A percentile compares a stretch with the other conserved stretches of the same genome.
phyloP scores from a whole-genome alignment of 1,284 basidiomycete species.

The Coniophora puteana region DNA sequence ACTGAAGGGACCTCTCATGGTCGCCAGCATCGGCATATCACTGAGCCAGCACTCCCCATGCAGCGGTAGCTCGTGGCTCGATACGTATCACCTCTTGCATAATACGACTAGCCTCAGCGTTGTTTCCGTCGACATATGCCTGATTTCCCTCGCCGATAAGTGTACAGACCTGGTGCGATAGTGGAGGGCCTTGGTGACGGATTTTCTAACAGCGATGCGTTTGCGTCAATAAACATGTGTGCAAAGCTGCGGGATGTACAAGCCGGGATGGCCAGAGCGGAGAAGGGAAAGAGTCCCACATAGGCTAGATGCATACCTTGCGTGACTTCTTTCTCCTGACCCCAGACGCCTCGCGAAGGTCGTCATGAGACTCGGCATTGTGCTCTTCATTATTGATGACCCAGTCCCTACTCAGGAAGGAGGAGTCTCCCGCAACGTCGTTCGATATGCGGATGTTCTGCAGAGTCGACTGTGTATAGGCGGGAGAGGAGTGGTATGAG shows the following conservation, averaged over 20 bases:
- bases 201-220: constrained; percentile 25
- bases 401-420: constrained; percentile 59
- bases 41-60: constrained; percentile 86
- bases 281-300: constrained; percentile 26
- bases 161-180: constrained; percentile 80
- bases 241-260: too few relatives aligned
- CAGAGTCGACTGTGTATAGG: constrained; percentile 48
- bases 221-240: background rate
- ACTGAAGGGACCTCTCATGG: constrained; percentile 71
- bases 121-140: constrained; percentile 74
- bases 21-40: constrained; percentile 74
- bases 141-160: constrained; percentile 87
- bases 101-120: constrained; percentile 68
- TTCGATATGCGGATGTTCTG: constrained; percentile 54
- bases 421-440: constrained; percentile 38
- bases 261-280: too few relatives aligned
- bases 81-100: constrained; percentile 94
- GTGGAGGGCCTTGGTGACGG: constrained; percentile 43
- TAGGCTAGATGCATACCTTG: constrained; percentile 32
- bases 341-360: constrained; percentile 66
- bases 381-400: constrained; percentile 64
- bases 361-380: constrained; percentile 65
- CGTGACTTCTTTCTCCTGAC: constrained; percentile 56
- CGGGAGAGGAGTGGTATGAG: background rate
- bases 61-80: constrained; percentile 80